Percentiles rank a stretch among this genome's conserved stretches.
Evolutionary conservation across 768 basidiomycete species (phyloP).

Genomic region (Nevesoporus exiguus): DNA sequence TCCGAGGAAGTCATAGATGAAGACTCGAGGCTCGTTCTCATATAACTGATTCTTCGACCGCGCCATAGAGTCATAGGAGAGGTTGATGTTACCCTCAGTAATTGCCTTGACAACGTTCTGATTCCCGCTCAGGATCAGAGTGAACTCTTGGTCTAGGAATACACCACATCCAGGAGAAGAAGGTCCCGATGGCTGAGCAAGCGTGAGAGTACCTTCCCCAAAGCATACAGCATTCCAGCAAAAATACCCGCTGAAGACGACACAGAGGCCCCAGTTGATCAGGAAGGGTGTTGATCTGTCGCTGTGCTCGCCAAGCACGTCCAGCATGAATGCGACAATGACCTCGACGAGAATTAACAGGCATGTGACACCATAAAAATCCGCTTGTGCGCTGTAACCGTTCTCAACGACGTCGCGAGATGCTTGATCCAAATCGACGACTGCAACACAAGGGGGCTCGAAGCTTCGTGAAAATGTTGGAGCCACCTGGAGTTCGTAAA

Average conservation of each 20-base stretch:
- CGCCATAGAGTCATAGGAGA: background rate
- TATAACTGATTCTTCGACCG: background rate
- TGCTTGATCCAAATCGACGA: background rate
- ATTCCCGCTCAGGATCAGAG: background rate
- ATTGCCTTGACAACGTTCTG: constrained; percentile 1
- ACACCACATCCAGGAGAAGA: background rate
- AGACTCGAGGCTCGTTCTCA: background rate
- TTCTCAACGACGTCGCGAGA: background rate
- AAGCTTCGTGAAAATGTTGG: too few relatives aligned
- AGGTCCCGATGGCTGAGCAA: background rate
- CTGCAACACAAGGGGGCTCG: too few relatives aligned
- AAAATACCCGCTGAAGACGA: background rate
- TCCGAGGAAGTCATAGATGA: background rate
- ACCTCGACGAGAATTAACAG: background rate
- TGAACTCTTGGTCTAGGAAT: constrained; percentile 1
- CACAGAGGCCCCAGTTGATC: background rate
- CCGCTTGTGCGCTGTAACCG: background rate
- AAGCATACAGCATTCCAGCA: background rate
- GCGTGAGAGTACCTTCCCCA: background rate
- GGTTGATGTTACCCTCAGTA: background rate
- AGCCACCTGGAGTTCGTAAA: background rate
- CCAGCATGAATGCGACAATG: too few relatives aligned
- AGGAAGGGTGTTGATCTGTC: too few relatives aligned
- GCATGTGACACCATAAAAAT: background rate
- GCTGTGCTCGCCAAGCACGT: background rate